phyloP scores from a whole-genome alignment of 208 protist species.

The Kentomonas sorsogonicus region DNA sequence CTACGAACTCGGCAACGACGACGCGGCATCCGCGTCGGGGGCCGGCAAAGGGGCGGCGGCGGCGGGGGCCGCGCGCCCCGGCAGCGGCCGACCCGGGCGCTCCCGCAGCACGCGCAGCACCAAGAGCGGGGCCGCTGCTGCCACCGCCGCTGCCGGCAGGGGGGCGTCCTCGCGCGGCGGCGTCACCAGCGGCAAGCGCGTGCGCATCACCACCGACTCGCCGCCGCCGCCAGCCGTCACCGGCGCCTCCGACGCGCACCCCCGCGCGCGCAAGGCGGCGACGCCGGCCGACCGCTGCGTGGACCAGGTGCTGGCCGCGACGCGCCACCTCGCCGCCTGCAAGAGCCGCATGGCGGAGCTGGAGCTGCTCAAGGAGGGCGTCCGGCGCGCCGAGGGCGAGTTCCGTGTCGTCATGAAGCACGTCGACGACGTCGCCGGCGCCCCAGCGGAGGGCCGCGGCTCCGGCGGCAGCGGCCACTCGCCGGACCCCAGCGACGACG shows the following conservation, averaged over 20 bases:
- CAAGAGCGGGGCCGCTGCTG: constrained; percentile 16
- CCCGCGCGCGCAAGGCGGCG: constrained; percentile 9
- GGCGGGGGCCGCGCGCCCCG: constrained; percentile 8
- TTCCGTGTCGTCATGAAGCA: no score
- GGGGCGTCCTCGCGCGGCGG: constrained; percentile 7
- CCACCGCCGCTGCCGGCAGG: constrained; percentile 1
- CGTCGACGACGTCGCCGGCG: no score
- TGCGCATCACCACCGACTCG: constrained; percentile 21
- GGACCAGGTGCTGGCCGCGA: constrained; percentile 34
- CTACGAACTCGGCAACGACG: not conserved
- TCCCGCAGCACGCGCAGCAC: constrained; percentile 6
- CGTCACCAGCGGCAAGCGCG: constrained; percentile 25
- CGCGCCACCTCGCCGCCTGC: no score
- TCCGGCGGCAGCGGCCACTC: not conserved
- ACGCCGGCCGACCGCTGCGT: constrained; percentile 24
- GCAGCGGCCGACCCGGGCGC: not conserved
- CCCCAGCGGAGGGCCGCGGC: not conserved
- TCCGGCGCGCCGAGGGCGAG: constrained; percentile 30
- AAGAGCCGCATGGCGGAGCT: no score
- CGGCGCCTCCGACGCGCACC: not conserved
- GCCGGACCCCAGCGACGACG: not conserved
- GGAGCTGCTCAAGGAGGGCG: constrained; percentile 43
- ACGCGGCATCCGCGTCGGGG: not conserved
- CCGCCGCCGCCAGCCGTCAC: constrained; percentile 10
- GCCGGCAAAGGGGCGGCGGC: not conserved